Conservation (phyloP, 1,284 basidiomycete species). For the Leccinum solheimii region DNA sequence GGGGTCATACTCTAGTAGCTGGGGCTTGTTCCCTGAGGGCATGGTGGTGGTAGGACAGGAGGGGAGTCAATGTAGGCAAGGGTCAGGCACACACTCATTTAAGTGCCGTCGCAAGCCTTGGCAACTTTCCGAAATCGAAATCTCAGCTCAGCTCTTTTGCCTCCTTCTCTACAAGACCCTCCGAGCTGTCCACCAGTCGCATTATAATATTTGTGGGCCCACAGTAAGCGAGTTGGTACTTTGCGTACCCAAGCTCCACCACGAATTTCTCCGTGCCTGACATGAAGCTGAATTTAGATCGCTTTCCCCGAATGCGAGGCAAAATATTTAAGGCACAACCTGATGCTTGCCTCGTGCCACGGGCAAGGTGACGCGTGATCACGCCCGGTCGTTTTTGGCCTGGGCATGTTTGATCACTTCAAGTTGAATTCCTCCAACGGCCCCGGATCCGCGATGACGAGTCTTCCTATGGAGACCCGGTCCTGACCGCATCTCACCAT, state of each 20-base stretch:
- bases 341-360: constrained; percentile 10
- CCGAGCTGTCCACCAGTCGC: neutral
- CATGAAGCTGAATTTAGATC: constrained; percentile 1
- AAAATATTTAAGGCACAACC: constrained; percentile 16
- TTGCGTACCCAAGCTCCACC: constrained; percentile 19
- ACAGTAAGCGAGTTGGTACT: constrained; percentile 5
- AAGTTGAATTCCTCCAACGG: neutral
- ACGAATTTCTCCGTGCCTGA: constrained; percentile 15
- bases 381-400: constrained; percentile 3
- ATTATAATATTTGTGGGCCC: neutral
- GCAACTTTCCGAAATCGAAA: neutral
- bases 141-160: neutral
- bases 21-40: constrained; percentile 19
- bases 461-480: neutral
- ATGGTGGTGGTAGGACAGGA: constrained; percentile 19
- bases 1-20: constrained; percentile 47
- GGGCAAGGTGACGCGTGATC: neutral
- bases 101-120: constrained; percentile 2
- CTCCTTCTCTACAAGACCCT: neutral
- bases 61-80: constrained; percentile 5
- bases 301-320: constrained; percentile 8
- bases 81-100: constrained; percentile 28
- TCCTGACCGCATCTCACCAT: neutral
- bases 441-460: neutral
- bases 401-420: neutral